Base-by-base conservation (phyloP, 805 yeast species). In the Pichia pseudocactophila region DNA sequence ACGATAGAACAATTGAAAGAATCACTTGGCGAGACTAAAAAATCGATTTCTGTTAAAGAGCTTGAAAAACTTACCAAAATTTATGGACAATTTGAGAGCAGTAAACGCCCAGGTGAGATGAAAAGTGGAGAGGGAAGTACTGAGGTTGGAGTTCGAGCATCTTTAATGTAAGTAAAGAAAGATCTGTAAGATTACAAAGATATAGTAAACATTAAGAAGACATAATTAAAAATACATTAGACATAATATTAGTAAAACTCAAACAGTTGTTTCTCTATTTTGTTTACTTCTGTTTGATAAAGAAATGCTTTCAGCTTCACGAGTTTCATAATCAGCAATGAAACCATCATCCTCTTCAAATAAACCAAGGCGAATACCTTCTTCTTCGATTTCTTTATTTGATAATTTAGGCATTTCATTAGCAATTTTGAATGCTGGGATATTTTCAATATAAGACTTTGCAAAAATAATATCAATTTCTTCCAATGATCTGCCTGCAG, bases 1-100 rank as follows among this genome's bases (percentile, higher is more conserved):
- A 61, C 65, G 4, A 66, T 68, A 11, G 57, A 59, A 8, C 85
- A 90, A 54, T 71, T 90, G 43, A 41, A 67, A 7, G 69, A 69
- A 30, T 82, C 96, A 0, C 62, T 84, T 37, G 55, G 60, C 18
- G 95, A 84, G 42, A 87, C 97, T 1, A 86, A 84, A 50, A 86
- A 95, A n/a, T 85, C 96, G 37, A 87, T 90, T 25, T 88, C 97
- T 0, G 60, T 65, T 0, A 72, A 78, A 16, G 97, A 90, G 54
- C 70, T 73, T 46, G 50, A 51, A 7, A 84, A 87, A 53, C 70
- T 90, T 38, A 59, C 66, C 19, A 62, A 58, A 0, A 80, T 90
- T 28, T 90, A 90, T 56, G 57, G 66, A 17, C 79, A 81, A 55
- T 92, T 90, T 55, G 74, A 80, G 5, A 72, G 78, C 33, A 63